Percentiles rank a stretch among this genome's conserved stretches.
These are phyloP conservation scores for Sugiyamaella lignohabitans DNA, from an alignment of 805 yeast genomes.

Conservation along the genomic window DNA sequence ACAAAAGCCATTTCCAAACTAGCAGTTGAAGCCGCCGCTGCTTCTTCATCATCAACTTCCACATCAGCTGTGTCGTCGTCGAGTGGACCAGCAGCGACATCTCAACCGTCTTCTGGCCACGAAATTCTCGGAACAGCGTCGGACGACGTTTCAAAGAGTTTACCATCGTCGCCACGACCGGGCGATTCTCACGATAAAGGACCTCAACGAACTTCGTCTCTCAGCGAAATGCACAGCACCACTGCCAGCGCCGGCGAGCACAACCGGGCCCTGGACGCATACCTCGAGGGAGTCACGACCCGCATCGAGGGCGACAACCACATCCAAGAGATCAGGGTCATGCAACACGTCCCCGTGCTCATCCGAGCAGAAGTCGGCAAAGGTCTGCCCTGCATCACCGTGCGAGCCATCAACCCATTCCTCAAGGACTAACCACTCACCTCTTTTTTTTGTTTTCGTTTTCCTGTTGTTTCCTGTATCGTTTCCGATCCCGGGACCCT, in stretches of 20 bases:
- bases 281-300: constrained; percentile 48
- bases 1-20: constrained; percentile 12
- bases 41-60: constrained; percentile 2
- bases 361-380: constrained; percentile 89
- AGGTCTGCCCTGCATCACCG: constrained; percentile 93
- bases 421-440: background rate
- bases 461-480: too few species aligned
- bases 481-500: too few species aligned
- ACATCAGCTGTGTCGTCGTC: too few species aligned
- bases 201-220: constrained; percentile 25
- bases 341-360: constrained; percentile 74
- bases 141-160: background rate
- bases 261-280: constrained; percentile 36
- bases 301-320: constrained; percentile 54
- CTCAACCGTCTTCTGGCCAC: too few species aligned
- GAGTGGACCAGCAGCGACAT: too few species aligned
- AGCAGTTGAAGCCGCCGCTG: constrained; percentile 4
- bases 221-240: constrained; percentile 22
- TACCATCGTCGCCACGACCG: background rate
- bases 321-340: constrained; percentile 76
- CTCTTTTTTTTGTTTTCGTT: too few species aligned
- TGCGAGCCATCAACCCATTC: constrained; percentile 86
- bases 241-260: constrained; percentile 32
- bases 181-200: background rate
- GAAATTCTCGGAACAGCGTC: background rate